Conservation (phyloP, 345 rosid genomes). For the Murraya koenigii region DNA sequence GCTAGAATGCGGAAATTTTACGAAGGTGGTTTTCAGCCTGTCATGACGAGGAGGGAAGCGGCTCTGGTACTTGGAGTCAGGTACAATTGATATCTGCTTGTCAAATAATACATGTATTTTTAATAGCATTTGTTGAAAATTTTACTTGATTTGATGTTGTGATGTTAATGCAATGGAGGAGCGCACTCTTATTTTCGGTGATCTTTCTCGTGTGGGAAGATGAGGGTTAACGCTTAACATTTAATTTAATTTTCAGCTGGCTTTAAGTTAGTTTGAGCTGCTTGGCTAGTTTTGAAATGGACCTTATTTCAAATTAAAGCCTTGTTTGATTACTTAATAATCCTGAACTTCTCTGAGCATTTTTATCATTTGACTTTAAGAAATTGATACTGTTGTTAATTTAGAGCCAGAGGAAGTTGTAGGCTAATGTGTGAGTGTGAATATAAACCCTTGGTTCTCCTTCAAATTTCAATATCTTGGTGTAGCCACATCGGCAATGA, state of each 20-base stretch:
- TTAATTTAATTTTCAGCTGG: background rate
- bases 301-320: background rate
- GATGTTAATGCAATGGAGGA: background rate
- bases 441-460: background rate
- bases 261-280: background rate
- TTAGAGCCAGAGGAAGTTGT: background rate
- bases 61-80: conserved; percentile 87
- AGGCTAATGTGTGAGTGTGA: background rate
- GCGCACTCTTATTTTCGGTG: background rate
- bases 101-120: background rate
- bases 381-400: background rate
- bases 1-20: conserved; percentile 59
- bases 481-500: background rate
- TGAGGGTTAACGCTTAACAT: no score
- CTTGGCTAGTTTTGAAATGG: background rate
- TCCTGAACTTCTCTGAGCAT: background rate
- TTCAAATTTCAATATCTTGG: background rate
- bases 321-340: background rate
- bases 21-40: conserved; percentile 79
- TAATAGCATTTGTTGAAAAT: background rate
- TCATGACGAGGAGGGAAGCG: conserved; percentile 79
- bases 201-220: background rate
- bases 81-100: conserved; percentile 24
- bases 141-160: background rate
- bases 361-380: background rate